Conservation (phyloP, 2,329 filamentous ascomycete species). For the Aureobasidium sp. region DNA sequence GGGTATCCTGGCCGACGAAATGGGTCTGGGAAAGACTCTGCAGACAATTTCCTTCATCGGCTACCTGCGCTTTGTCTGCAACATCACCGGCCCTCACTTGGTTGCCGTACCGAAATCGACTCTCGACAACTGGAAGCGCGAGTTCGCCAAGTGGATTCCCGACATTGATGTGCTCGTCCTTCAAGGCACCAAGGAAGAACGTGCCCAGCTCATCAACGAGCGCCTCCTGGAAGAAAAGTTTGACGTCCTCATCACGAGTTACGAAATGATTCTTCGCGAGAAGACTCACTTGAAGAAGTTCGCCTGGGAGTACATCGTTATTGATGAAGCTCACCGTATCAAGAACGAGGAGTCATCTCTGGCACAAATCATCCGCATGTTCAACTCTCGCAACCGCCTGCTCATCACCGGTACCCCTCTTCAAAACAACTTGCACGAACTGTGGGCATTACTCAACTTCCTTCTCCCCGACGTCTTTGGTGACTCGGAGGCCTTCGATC, state of each 20-base stretch:
- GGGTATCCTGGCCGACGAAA: constrained; percentile 94
- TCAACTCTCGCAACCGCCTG: constrained; percentile 89
- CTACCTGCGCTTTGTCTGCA: constrained; percentile 85
- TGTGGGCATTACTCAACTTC: constrained; percentile 97
- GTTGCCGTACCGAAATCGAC: constrained; percentile 94
- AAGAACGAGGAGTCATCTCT: constrained; percentile 98
- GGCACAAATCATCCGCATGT: constrained; percentile 91
- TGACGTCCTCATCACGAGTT: constrained; percentile 96
- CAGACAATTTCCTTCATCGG: constrained; percentile 97
- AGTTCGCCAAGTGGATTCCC: constrained; percentile 89
- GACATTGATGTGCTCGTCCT: constrained; percentile 91
- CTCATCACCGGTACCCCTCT: constrained; percentile 94
- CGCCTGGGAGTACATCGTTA: constrained; percentile 99
- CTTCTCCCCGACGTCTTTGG: constrained; percentile 96
- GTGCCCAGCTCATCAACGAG: constrained; percentile 79
- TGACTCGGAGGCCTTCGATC: constrained; percentile 91
- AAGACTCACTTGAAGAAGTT: constrained; percentile 95
- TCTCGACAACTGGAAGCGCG: constrained; percentile 95
- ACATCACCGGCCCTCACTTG: constrained; percentile 83
- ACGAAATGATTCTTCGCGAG: constrained; percentile 96
- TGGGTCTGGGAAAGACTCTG: constrained; percentile 95
- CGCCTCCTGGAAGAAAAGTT: constrained; percentile 91
- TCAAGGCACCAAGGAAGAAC: constrained; percentile 92
- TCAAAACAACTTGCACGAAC: constrained; percentile 95
- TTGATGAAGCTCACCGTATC: constrained; percentile 96